Evolutionary conservation across 257 asterid species (phyloP), one percentile per base, ranked within the genome.

Genomic region (Eustoma russellianum): DNA sequence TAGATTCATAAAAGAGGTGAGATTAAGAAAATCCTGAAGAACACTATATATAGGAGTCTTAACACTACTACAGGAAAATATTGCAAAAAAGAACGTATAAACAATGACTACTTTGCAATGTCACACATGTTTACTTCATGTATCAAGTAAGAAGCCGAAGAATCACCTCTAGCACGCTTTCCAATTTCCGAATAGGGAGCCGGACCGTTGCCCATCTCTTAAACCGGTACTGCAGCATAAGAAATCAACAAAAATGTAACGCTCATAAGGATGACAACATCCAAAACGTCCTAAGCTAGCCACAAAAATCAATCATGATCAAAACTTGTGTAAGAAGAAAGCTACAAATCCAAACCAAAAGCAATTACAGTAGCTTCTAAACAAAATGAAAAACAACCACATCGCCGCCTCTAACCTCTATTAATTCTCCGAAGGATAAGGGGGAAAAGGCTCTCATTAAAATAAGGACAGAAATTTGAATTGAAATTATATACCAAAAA

Each of bases 101-200:
- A 38, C 12, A 5, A 38, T 38, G 43, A 38, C 43, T 38, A 4
- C 43, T 4, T 5, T 11, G 43, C 7, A 5, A 7, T 5, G 43
- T 38, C 43, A 38, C 5, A 17, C 30, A 24, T 24, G 30, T 24
- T 24, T 24, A 24, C 30, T 24, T 4, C 2, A 24, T 24, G 30
- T 24, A 24, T 24, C 30, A 24, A 24, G 30, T 24, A 24, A 24
- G 30, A 24, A 24, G 30, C 30, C 3, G 2, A 15, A 55, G 24
- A 3, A 50, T 28, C 64, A 87, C 96, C 96, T 83, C 90, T 79
- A 11, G 93, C 87, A 7, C 87, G 89, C 69, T 67, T 66, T 67
- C 96, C 94, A 53, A 87, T 81, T 48, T 81, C 94, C 5, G 88
- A 77, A 76, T 74, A 87, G 45, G 90, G 90, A 55, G 85, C 85